A percentile compares a stretch with the other conserved stretches of the same genome.
These are phyloP conservation scores for Neolentinus lepideus DNA, from an alignment of 1,284 basidiomycete genomes.

Conservation along the genomic window DNA sequence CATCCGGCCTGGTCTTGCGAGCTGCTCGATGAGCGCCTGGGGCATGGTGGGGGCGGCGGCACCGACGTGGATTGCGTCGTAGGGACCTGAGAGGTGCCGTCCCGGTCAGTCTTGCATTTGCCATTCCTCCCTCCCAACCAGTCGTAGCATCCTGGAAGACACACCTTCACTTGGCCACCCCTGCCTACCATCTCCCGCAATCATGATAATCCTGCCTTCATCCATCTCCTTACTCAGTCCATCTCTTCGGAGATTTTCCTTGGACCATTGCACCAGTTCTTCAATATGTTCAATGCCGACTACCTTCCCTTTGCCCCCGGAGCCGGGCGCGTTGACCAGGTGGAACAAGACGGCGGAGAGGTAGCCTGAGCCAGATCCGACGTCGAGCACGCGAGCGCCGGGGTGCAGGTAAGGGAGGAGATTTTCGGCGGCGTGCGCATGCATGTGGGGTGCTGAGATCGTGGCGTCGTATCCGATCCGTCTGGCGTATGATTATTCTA, in stretches of 20 bases:
- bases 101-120: slow-evolving; percentile 1
- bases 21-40: slow-evolving; percentile 67
- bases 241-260: slow-evolving; percentile 63
- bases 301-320: slow-evolving; percentile 49
- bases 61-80: slow-evolving; percentile 91
- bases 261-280: slow-evolving; percentile 67
- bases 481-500: slow-evolving; percentile 28
- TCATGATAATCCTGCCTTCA: slow-evolving; percentile 48
- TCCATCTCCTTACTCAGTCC: slow-evolving; percentile 52
- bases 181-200: slow-evolving; percentile 77
- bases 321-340: slow-evolving; percentile 36
- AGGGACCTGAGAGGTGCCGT: slow-evolving; percentile 53
- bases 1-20: slow-evolving; percentile 83
- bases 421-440: slow-evolving; percentile 75
- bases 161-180: slow-evolving; percentile 33
- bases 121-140: slow-evolving; percentile 4
- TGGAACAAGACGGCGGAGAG: slow-evolving; percentile 73
- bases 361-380: slow-evolving; percentile 78
- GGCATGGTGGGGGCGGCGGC: slow-evolving; percentile 85
- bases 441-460: slow-evolving; percentile 91
- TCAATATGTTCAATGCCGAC: slow-evolving; percentile 91
- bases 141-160: too few species aligned
- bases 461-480: slow-evolving; percentile 77
- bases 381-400: slow-evolving; percentile 72
- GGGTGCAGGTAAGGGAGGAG: slow-evolving; percentile 66